Conservation (phyloP, 2,329 filamentous ascomycete species). For the Colletotrichum shisoi region DNA sequence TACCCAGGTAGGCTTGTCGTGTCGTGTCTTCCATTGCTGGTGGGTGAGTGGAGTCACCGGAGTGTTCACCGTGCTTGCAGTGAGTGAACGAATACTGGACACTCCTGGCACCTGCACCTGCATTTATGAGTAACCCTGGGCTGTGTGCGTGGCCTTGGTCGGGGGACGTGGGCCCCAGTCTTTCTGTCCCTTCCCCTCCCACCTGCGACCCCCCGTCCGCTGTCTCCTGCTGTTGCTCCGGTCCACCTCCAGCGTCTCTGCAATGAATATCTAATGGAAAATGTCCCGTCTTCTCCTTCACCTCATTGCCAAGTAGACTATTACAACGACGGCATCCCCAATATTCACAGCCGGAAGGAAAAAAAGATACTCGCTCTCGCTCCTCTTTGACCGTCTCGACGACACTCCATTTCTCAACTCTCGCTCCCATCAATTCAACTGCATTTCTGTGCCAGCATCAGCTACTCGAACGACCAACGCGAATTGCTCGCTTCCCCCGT, state of each 20-base stretch:
- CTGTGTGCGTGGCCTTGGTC: constrained; percentile 22
- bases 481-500: constrained; percentile 30
- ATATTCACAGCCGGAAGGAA: constrained; percentile 29
- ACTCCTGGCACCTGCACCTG: constrained; percentile 7
- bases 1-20: constrained; percentile 30
- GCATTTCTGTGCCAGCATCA: constrained; percentile 15
- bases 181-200: constrained; percentile 22
- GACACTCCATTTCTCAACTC: constrained; percentile 28
- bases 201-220: constrained; percentile 23
- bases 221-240: not conserved
- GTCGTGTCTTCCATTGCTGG: constrained; percentile 20
- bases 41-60: constrained; percentile 14
- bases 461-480: constrained; percentile 16
- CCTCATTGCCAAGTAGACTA: constrained; percentile 37
- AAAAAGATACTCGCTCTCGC: constrained; percentile 2
- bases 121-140: constrained; percentile 9
- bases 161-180: constrained; percentile 21
- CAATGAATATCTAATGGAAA: constrained; percentile 38
- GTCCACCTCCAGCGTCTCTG: constrained; percentile 15
- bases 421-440: constrained; percentile 33
- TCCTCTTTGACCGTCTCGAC: constrained; percentile 30
- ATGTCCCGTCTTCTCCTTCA: constrained; percentile 36
- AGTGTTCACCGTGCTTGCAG: constrained; percentile 21
- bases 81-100: not conserved
- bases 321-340: constrained; percentile 37